Evolutionary conservation across 2,329 filamentous ascomycete species (phyloP), one percentile per base, ranked within the genome.

Genomic region (Canariomyces notabilis): DNA sequence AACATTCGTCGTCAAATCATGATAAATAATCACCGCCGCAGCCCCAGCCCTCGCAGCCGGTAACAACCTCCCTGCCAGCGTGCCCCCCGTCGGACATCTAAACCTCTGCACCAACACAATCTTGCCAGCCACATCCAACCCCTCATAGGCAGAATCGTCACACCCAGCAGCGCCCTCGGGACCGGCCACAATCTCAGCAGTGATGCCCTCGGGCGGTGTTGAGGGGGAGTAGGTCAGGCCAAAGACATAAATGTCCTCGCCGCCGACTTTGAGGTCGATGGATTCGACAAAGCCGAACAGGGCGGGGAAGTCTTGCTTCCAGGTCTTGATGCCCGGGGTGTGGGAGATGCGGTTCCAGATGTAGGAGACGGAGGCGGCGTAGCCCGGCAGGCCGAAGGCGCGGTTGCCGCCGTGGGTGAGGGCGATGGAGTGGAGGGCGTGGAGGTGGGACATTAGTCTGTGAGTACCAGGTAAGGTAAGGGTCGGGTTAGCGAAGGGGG

Each of bases 261-360:
- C 61, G 45, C 56, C 61, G 36, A 70, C 62, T 4, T 53, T 63
- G 53, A 72, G 66, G 1, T 58, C 59, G 51, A 72, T 67, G 5
- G 67, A 65, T 12, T 68, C 61, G 20, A 74, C 64, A 5, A 59
- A 54, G 46, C 58, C 61, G 59, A 70, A 74, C 0, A 70, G 59
- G 2, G 71, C 72, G 0, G 70, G 65, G 50, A 77, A 76, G 44
- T 74, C 67, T 42, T 75, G 72, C 33, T 67, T 69, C 69, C 72
- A 76, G 19, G 61, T 61, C 19, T 60, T 61, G 6, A 62, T 60
- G 21, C 55, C 59, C 18, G 65, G 51, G 9, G 68, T 63, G n/a
- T 69, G 66, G 22, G 66, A 66, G 6, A 74, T 64, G 23, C 67
- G 65, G n/a, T 65, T 66, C 40, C 69, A 67, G 53, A 77, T 66